Base-by-base conservation (phyloP, 345 rosid genomes). In the Acer campestre region DNA sequence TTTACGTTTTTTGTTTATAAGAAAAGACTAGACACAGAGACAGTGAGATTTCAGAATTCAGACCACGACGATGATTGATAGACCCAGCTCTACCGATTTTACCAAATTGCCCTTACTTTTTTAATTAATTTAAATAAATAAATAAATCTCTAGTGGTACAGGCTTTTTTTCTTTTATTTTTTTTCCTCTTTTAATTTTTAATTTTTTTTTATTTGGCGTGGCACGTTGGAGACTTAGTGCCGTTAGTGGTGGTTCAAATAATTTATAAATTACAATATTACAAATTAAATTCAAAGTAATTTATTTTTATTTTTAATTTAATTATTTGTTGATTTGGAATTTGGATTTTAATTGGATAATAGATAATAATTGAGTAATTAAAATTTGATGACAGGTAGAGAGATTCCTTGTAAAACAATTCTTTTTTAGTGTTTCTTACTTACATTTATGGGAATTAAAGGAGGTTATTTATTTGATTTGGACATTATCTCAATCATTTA, bases 71-170 rank as follows among this genome's bases (percentile, higher is more conserved):
- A 48, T 29, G n/a, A 63, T 11, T 73, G 75, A 75, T 75, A 55
- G 61, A 70, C 48, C 80, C 67, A 27, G 61, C 40, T 53, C 25
- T 74, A 6, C 8, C 10, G 7, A 14, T 59, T 35, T 80, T 25
- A 59, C 81, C 31, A 69, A 78, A 76, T 31, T 79, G 14, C 70
- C 85, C 81, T 66, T 55, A 7, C 20, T 70, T 74, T 70, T 18
- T 18, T 63, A 64, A 38, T 9, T n/a, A 1, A 42, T n/a, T 1
- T 67, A 18, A 40, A 68, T 68, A 22, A 48, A 22, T 7, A 44
- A 68, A 6, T 7, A 65, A 65, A 27, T 23, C 6, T 20, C 61
- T 22, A 3, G 63, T 68, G 66, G 56, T 11, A 6, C 31, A 16
- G 64, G 73, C 58, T 42, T 58, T 49, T 77, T 38, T 25, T 18